Conservation (phyloP, 192 early-diverging fungal species). For the Backusella luteola region DNA sequence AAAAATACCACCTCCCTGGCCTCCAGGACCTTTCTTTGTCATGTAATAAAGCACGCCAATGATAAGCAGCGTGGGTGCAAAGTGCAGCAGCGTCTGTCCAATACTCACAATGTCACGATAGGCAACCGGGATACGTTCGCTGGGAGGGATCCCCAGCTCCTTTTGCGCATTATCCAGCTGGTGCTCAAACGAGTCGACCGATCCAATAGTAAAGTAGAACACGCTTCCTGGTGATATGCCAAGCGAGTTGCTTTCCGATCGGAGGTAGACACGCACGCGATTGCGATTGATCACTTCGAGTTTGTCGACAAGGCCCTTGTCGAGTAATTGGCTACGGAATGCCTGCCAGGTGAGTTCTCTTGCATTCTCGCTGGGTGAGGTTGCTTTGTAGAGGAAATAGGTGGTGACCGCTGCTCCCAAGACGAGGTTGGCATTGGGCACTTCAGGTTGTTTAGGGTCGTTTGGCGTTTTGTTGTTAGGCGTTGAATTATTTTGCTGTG, state of each 20-base stretch:
- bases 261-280: constrained; percentile 75
- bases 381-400: constrained; percentile 46
- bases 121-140: constrained; percentile 89
- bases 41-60: constrained; percentile 87
- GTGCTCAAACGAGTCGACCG: constrained; percentile 90
- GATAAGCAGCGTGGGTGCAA: constrained; percentile 90
- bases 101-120: constrained; percentile 80
- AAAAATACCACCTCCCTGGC: constrained; percentile 68
- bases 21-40: constrained; percentile 70
- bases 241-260: constrained; percentile 53
- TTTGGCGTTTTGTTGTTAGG: constrained; percentile 17
- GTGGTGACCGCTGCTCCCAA: constrained; percentile 40
- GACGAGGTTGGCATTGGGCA: constrained; percentile 38
- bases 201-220: constrained; percentile 92
- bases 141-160: constrained; percentile 84
- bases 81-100: constrained; percentile 76
- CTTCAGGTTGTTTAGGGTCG: constrained; percentile 1
- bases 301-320: constrained; percentile 87
- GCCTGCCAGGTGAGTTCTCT: constrained; percentile 89
- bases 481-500: constrained; percentile 22
- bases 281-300: constrained; percentile 88
- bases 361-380: constrained; percentile 36
- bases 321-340: constrained; percentile 80
- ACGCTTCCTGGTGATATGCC: neutral
- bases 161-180: constrained; percentile 86